A percentile compares a stretch with the other conserved stretches of the same genome.
phyloP scores from a whole-genome alignment of 2,329 filamentous ascomycete species.

The Arachnomyces sp. region DNA sequence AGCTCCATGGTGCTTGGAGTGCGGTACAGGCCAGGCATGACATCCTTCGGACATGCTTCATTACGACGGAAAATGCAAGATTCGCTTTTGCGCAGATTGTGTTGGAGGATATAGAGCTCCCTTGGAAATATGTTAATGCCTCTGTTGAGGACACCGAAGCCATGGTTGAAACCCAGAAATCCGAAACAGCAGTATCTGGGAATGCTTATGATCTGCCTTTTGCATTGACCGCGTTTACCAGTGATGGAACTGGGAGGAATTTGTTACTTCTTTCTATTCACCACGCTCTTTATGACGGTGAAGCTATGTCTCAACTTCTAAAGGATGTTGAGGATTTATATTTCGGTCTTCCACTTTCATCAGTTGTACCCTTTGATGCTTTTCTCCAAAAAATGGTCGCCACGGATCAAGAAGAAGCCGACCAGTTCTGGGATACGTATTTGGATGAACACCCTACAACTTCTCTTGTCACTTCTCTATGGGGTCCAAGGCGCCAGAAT shows the following conservation, averaged over 20 bases:
- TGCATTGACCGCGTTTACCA: slow-evolving; percentile 18
- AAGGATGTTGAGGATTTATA: slow-evolving; percentile 61
- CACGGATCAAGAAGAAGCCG: slow-evolving; percentile 41
- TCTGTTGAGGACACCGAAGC: slow-evolving; percentile 21
- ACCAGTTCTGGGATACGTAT: slow-evolving; percentile 59
- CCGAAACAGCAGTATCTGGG: slow-evolving; percentile 14
- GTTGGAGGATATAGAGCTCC: slow-evolving; percentile 41
- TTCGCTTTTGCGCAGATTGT: slow-evolving; percentile 68
- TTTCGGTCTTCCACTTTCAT: slow-evolving; percentile 38
- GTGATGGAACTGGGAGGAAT: slow-evolving; percentile 6
- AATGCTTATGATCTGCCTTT: slow-evolving; percentile 23
- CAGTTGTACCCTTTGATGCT: slow-evolving; percentile 49
- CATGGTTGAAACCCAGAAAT: slow-evolving; percentile 42
- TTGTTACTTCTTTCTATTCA: slow-evolving; percentile 52
- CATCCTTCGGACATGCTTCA: slow-evolving; percentile 71
- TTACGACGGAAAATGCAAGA: slow-evolving; percentile 52
- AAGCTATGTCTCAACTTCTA: slow-evolving; percentile 63
- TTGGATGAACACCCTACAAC: slow-evolving; percentile 47
- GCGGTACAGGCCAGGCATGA: slow-evolving; percentile 59
- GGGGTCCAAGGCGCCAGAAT: neutral
- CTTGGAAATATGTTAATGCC: slow-evolving; percentile 43
- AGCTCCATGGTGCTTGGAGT: slow-evolving; percentile 55
- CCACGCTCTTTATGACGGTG: slow-evolving; percentile 81
- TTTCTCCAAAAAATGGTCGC: slow-evolving; percentile 57
- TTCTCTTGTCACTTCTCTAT: slow-evolving; percentile 19